Evolutionary conservation across 2,329 filamentous ascomycete species (phyloP).

Genomic region (Nemania serpens): DNA sequence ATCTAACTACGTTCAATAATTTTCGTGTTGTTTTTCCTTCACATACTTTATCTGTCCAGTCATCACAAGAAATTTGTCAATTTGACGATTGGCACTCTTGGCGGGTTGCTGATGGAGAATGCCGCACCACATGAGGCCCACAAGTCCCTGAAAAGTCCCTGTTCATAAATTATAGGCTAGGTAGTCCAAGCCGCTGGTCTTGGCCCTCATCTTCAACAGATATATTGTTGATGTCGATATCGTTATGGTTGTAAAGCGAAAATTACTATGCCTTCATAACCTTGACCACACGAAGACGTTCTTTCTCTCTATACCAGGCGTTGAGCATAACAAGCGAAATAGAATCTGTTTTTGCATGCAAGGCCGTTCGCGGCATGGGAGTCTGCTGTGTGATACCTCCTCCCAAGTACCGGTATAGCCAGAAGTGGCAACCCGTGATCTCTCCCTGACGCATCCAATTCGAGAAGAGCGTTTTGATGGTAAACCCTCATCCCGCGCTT

Average conservation of each 20-base stretch:
- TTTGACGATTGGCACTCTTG: conserved; percentile 12
- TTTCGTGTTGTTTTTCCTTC: background rate
- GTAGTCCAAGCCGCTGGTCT: too few species aligned
- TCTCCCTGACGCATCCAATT: background rate
- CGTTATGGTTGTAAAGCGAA: background rate
- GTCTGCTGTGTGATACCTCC: background rate
- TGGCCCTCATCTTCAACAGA: background rate
- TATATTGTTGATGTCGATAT: too few species aligned
- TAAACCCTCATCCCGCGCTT: background rate
- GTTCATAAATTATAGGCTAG: too few species aligned
- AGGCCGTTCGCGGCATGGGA: background rate
- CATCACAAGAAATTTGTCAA: conserved; percentile 19
- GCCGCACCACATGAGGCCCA: background rate
- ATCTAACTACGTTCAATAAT: too few species aligned
- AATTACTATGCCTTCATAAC: background rate
- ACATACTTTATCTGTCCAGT: background rate
- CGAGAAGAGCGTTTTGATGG: background rate
- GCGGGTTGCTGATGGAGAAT: background rate
- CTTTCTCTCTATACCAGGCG: background rate
- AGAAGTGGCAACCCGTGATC: conserved; percentile 19
- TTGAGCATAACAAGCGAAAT: too few species aligned
- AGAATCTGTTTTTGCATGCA: background rate
- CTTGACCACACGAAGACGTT: too few species aligned
- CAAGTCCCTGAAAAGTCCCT: background rate
- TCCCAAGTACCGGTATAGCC: conserved; percentile 5